These are phyloP conservation scores for Rhynchospora breviuscula DNA, from an alignment of 176 grass and related monocot species.

Conservation along the genomic window DNA sequence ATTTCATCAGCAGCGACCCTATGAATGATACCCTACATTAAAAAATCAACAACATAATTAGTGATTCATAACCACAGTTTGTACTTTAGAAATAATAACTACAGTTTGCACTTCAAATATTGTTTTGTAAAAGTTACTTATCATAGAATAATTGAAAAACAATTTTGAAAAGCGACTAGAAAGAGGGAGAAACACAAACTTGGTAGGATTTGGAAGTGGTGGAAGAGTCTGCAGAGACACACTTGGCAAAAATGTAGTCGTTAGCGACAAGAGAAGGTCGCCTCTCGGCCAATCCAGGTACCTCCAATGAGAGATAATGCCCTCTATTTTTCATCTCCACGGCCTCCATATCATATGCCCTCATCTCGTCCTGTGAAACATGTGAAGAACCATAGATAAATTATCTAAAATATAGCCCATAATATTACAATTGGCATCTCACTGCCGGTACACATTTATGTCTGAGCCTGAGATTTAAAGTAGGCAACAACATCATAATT, in stretches of 20 bases:
- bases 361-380: conserved; percentile 63
- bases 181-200: conserved; percentile 28
- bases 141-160: background rate
- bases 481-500: background rate
- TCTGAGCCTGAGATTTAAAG: background rate
- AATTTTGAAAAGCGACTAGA: background rate
- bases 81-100: conserved; percentile 2
- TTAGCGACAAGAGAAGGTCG: conserved; percentile 68
- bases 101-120: conserved; percentile 7
- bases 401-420: background rate
- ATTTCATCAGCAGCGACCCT: conserved; percentile 89
- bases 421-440: background rate
- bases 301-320: conserved; percentile 56
- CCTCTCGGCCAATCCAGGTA: conserved; percentile 82
- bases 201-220: conserved; percentile 48
- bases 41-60: conserved; percentile 24
- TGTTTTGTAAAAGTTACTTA: conserved; percentile 12
- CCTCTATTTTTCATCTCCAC: conserved; percentile 61
- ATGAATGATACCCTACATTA: conserved; percentile 77
- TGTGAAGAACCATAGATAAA: conserved; percentile 30
- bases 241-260: conserved; percentile 55
- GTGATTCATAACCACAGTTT: conserved; percentile 20
- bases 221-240: conserved; percentile 17
- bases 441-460: background rate
- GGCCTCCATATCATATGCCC: conserved; percentile 63